Conservation (phyloP, 2,329 filamentous ascomycete species). For the Uncinocarpus reesii region DNA sequence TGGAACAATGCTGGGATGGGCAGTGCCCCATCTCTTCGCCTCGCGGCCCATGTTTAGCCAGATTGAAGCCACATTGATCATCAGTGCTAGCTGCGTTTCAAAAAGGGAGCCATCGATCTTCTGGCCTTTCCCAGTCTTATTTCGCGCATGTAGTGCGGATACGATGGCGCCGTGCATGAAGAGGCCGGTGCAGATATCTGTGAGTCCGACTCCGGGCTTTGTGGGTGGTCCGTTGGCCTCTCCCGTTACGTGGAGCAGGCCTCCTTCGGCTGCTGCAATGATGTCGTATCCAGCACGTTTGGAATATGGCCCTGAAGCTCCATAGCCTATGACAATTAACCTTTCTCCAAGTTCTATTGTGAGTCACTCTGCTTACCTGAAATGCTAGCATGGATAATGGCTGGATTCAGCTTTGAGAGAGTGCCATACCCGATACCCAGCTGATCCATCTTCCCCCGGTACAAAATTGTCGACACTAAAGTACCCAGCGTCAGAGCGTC, state of each 20-base stretch:
- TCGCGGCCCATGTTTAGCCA: constrained; percentile 35
- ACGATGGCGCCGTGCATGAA: constrained; percentile 40
- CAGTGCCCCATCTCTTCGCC: constrained; percentile 37
- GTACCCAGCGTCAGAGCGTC: not conserved
- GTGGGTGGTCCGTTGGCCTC: constrained; percentile 34
- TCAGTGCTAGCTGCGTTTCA: constrained; percentile 34
- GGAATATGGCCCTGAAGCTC: constrained; percentile 34
- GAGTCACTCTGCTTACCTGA: constrained; percentile 24
- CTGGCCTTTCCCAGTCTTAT: constrained; percentile 33
- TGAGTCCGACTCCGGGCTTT: constrained; percentile 35
- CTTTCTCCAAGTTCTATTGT: not conserved
- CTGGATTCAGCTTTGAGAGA: constrained; percentile 30
- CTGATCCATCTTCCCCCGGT: not conserved
- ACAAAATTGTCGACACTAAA: not conserved
- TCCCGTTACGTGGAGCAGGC: constrained; percentile 38
- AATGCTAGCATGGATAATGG: constrained; percentile 37
- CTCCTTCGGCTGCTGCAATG: constrained; percentile 37
- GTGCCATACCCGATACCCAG: constrained; percentile 23
- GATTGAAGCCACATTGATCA: constrained; percentile 36
- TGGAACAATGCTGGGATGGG: constrained; percentile 40
- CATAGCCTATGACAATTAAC: constrained; percentile 25
- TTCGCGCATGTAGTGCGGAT: constrained; percentile 33
- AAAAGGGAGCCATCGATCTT: constrained; percentile 39
- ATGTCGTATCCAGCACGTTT: constrained; percentile 39
- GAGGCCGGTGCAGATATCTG: constrained; percentile 39